These are phyloP conservation scores for Coprinopsis sp. DNA, from an alignment of 768 basidiomycete genomes.

Conservation along the genomic window DNA sequence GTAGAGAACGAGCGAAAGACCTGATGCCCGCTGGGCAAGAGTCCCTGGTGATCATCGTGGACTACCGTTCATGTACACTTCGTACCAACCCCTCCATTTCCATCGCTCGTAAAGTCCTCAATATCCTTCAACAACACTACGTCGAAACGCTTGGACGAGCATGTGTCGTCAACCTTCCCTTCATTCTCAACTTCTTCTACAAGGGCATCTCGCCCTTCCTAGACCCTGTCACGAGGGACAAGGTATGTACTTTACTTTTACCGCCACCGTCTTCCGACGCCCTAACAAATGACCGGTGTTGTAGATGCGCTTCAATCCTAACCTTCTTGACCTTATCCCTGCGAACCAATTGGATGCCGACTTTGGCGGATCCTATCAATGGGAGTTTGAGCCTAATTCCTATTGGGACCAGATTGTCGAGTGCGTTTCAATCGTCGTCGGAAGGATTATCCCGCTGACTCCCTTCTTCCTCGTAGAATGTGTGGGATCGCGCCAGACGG, in stretches of 20 bases:
- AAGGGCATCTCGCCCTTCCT: constrained; percentile 84
- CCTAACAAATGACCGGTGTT: too few relatives aligned
- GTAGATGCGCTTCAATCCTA: constrained; percentile 87
- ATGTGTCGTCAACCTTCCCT: constrained; percentile 76
- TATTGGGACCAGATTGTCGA: constrained; percentile 79
- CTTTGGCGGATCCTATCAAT: constrained; percentile 75
- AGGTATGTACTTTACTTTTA: constrained; percentile 41
- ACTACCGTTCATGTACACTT: constrained; percentile 79
- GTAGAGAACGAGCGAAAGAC: constrained; percentile 84
- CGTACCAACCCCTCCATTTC: constrained; percentile 82
- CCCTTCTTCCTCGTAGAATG: constrained; percentile 29
- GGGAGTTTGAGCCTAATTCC: constrained; percentile 63
- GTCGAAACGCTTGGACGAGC: constrained; percentile 85
- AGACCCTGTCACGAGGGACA: constrained; percentile 85
- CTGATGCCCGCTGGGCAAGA: constrained; percentile 84
- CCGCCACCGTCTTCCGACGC: not conserved
- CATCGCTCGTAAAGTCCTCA: constrained; percentile 71
- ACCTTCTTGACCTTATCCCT: constrained; percentile 72
- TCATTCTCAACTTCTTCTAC: constrained; percentile 70
- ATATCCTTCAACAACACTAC: constrained; percentile 85
- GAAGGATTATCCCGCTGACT: not conserved
- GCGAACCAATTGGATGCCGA: constrained; percentile 73
- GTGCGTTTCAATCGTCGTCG: constrained; percentile 34
- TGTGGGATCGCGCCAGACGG: constrained; percentile 57
- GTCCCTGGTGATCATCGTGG: constrained; percentile 76